A percentile compares a stretch with the other conserved stretches of the same genome.
phyloP scores from a whole-genome alignment of 2,329 filamentous ascomycete species.

The Cytospora leucostoma region DNA sequence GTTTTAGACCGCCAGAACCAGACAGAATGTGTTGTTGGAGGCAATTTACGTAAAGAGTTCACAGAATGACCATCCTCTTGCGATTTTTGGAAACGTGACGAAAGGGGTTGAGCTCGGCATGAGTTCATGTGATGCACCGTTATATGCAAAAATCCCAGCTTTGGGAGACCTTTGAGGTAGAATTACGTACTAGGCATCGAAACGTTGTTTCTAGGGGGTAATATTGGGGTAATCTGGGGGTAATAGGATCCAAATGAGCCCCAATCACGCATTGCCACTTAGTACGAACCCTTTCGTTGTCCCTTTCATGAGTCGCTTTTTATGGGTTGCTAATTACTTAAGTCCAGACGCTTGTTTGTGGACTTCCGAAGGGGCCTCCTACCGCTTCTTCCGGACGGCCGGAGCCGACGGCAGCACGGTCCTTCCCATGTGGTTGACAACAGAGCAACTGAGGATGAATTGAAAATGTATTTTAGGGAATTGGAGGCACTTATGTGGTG shows the following conservation, averaged over 20 bases:
- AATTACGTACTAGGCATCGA: conserved; percentile 27
- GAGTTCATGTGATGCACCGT: conserved; percentile 16
- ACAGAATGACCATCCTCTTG: conserved; percentile 2
- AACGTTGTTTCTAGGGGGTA: conserved; percentile 22
- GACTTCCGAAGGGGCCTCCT: too few species aligned
- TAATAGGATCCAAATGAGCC: conserved; percentile 20
- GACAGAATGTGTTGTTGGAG: conserved; percentile 10
- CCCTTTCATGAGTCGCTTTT: too few species aligned
- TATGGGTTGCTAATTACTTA: too few species aligned
- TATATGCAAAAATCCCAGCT: neutral
- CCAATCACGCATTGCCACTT: conserved; percentile 16
- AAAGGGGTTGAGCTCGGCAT: conserved; percentile 3
- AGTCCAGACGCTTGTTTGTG: too few species aligned
- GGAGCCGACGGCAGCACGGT: too few species aligned
- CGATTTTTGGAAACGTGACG: conserved; percentile 10
- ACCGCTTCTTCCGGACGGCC: too few species aligned
- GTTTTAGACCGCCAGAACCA: conserved; percentile 13
- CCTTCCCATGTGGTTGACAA: too few species aligned
- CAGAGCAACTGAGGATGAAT: too few species aligned
- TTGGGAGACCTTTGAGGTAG: conserved; percentile 3
- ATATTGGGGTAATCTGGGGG: conserved; percentile 27
- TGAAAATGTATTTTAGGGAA: too few species aligned
- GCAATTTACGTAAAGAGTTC: conserved; percentile 25
- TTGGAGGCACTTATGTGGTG: too few species aligned
- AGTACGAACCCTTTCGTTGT: neutral